Evolutionary conservation across 495 filamentous ascomycete genomes (phyloP).

Genomic region (Daldinia loculata): DNA sequence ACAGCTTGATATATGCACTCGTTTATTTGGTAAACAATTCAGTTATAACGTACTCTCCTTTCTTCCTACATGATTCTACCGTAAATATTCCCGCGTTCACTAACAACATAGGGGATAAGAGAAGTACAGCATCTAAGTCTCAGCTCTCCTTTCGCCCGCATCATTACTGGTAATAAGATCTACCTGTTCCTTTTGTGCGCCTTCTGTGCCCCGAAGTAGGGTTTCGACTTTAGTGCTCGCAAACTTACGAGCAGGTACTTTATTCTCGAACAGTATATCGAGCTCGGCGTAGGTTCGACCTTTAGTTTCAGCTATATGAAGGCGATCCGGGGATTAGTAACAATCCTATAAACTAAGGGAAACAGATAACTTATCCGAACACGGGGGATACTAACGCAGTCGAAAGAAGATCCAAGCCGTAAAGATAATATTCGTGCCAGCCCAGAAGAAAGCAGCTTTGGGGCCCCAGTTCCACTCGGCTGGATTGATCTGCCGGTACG

Average conservation of each 20-base stretch:
- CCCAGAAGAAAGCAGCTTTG: constrained; percentile 66
- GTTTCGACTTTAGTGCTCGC: constrained; percentile 46
- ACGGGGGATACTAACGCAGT: constrained; percentile 47
- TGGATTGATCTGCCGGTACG: constrained; percentile 59
- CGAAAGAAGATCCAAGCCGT: constrained; percentile 53
- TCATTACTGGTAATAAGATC: constrained; percentile 25
- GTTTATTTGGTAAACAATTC: background rate
- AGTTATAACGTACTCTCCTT: background rate
- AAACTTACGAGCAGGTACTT: constrained; percentile 59
- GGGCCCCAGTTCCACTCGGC: constrained; percentile 63
- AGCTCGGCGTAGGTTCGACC: constrained; percentile 63
- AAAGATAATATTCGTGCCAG: constrained; percentile 57
- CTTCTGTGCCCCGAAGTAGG: constrained; percentile 40
- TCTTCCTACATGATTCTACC: background rate
- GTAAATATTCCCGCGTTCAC: background rate
- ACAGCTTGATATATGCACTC: background rate
- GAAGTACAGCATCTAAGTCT: background rate
- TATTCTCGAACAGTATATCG: constrained; percentile 66
- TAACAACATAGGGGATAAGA: background rate
- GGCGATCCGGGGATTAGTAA: background rate
- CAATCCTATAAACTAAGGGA: background rate
- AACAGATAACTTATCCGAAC: background rate
- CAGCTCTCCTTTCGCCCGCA: background rate
- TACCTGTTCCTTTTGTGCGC: constrained; percentile 44
- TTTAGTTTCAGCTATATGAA: constrained; percentile 54